A percentile compares a stretch with the other conserved stretches of the same genome.
Conservation (phyloP, 140 eudicot genomes). For the Stevia rebaudiana region DNA sequence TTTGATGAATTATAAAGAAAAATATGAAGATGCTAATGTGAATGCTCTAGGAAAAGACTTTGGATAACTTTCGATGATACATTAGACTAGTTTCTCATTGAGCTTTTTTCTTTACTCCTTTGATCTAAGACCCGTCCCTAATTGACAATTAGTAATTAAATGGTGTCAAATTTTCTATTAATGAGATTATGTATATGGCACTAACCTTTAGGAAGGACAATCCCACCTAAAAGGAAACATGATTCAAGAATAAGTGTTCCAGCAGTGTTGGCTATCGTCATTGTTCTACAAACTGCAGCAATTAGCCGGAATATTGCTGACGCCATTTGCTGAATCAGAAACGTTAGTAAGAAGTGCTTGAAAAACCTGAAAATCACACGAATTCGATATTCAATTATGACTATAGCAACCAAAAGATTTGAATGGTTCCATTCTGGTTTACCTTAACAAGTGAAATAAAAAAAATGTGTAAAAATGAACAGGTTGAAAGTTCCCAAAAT, state of each 20-base stretch:
- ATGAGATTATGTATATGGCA: background rate
- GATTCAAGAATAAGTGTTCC: slow-evolving; percentile 34
- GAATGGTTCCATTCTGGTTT: background rate
- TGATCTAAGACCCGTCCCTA: background rate
- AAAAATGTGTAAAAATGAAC: background rate
- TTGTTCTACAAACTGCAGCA: slow-evolving; percentile 36
- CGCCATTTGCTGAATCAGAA: slow-evolving; percentile 39
- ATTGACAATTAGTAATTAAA: background rate
- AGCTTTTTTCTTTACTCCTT: background rate
- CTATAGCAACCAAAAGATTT: background rate
- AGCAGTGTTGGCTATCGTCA: slow-evolving; percentile 37
- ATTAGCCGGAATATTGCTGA: slow-evolving; percentile 37
- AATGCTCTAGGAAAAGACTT: background rate
- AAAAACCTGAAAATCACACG: slow-evolving; percentile 19
- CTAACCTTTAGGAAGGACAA: slow-evolving; percentile 35
- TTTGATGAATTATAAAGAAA: too few relatives aligned
- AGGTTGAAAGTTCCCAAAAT: background rate
- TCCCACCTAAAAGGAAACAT: slow-evolving; percentile 36
- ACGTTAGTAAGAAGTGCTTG: slow-evolving; percentile 29
- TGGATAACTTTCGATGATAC: background rate
- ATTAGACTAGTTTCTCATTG: background rate
- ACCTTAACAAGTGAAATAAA: background rate
- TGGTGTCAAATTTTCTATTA: background rate
- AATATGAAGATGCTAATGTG: too few relatives aligned
- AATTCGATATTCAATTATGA: slow-evolving; percentile 1